Base-by-base conservation (phyloP, 208 protist genomes). In the Spironucleus salmonicida region DNA sequence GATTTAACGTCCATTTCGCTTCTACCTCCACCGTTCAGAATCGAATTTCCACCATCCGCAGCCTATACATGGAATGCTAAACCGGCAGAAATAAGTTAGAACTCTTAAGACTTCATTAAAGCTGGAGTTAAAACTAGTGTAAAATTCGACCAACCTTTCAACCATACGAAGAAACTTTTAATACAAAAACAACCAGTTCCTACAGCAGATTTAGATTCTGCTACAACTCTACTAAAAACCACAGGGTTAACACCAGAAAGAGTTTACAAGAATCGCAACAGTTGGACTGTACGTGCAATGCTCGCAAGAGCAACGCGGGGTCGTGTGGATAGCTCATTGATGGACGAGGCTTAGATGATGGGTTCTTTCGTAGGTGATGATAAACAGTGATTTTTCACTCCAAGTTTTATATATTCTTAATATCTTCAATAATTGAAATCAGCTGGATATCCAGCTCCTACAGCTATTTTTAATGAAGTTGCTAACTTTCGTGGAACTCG, bases 211-310 rank as follows among this genome's bases (percentile, higher is more conserved):
- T 67, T 30, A 38, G 64, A 38, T n/a, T n/a, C 13, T 27, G 30
- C 64, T 49, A 45, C 32, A 40, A 71, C 4, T n/a, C 34, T 71
- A n/a, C 34, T 71, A n/a, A 71, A 71, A 49, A 45, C 64, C 40
- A 71, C 64, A 57, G 64, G 64, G 11, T 35, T 71, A 2, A 71
- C 64, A 15, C 26, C 26, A 30, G 9, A 4, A 19, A 19, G 13
- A 32, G 4, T 71, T 27, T 9, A 71, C 32, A n/a, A 38, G 34
- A 71, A 71, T 11, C 4, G 15, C 2, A n/a, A 49, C n/a, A 45
- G 32, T 4, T 71, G 64, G 64, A 71, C 64, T n/a, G 64, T 71
- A 9, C 7, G 64, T 23, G 64, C 64, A n/a, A 57, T 71, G 64
- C 13, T 32, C 9, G 27, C 9, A 23, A n/a, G 64, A n/a, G 64